Conservation (phyloP, 148 eudicot genomes). For the Persicaria maculosa region DNA sequence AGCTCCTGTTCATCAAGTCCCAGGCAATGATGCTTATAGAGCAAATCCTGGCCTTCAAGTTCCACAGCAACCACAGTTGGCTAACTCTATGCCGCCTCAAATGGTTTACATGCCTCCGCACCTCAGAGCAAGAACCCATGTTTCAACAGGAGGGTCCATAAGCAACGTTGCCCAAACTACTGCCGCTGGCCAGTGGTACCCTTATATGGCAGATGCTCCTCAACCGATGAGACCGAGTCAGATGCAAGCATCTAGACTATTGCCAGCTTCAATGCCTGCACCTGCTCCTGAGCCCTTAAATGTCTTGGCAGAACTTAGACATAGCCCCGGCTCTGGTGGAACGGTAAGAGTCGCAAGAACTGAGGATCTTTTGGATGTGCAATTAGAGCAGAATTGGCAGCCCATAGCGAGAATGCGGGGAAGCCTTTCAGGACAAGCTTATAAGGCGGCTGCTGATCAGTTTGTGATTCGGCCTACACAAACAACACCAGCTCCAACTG, state of each 20-base stretch:
- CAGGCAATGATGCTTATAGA: slow-evolving; percentile 11
- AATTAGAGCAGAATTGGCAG: slow-evolving; percentile 1
- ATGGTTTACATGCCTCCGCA: slow-evolving; percentile 33
- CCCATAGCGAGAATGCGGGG: slow-evolving; percentile 13
- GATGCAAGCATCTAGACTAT: slow-evolving; percentile 22
- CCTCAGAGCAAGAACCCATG: slow-evolving; percentile 19
- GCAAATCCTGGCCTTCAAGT: slow-evolving; percentile 12
- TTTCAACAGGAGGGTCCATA: slow-evolving; percentile 26
- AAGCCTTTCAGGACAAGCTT: slow-evolving; percentile 10
- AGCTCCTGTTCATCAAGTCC: slow-evolving; percentile 16
- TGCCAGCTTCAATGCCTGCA: slow-evolving; percentile 9
- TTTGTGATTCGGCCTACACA: background rate
- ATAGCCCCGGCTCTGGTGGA: background rate
- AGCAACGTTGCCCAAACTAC: slow-evolving; percentile 8
- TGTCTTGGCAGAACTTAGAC: background rate
- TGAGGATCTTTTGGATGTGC: background rate
- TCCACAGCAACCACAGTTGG: slow-evolving; percentile 22
- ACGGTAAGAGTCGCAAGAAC: background rate
- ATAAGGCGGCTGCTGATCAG: background rate
- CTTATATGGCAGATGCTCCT: background rate
- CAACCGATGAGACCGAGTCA: slow-evolving; percentile 22
- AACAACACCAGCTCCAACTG: background rate
- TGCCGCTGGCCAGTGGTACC: slow-evolving; percentile 23
- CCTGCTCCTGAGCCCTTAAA: background rate
- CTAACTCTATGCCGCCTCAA: slow-evolving; percentile 29